These are phyloP conservation scores for Barnettozyma salicaria DNA, from an alignment of 805 yeast genomes.

Conservation along the genomic window DNA sequence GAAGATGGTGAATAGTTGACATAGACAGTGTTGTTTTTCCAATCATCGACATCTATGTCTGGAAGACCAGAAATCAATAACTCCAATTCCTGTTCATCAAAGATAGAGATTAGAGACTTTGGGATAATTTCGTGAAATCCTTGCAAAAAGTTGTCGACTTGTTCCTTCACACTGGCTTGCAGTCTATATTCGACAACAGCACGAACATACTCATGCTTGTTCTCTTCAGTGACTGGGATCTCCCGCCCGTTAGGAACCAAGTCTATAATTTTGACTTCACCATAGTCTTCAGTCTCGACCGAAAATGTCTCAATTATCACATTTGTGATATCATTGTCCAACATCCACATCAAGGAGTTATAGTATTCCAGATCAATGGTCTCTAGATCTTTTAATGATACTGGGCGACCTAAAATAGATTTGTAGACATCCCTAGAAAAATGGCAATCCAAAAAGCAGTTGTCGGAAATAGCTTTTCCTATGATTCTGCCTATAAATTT, in stretches of 20 bases:
- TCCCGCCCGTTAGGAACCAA: slow-evolving; percentile 76
- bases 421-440: slow-evolving; percentile 94
- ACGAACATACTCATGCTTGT: slow-evolving; percentile 84
- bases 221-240: slow-evolving; percentile 82
- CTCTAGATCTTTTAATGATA: slow-evolving; percentile 89
- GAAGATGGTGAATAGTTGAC: slow-evolving; percentile 78
- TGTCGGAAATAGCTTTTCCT: slow-evolving; percentile 90
- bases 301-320: slow-evolving; percentile 92
- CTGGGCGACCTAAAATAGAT: slow-evolving; percentile 69
- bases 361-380: slow-evolving; percentile 87
- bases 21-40: slow-evolving; percentile 83
- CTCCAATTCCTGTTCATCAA: slow-evolving; percentile 94
- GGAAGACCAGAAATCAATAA: slow-evolving; percentile 91
- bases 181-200: slow-evolving; percentile 82
- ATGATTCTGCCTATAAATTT: slow-evolving; percentile 90
- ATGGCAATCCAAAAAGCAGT: slow-evolving; percentile 84
- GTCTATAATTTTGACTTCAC: slow-evolving; percentile 80
- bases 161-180: slow-evolving; percentile 77
- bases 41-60: slow-evolving; percentile 91
- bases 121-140: slow-evolving; percentile 93
- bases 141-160: slow-evolving; percentile 73
- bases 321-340: slow-evolving; percentile 94
- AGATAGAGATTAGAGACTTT: slow-evolving; percentile 72
- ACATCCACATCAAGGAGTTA: slow-evolving; percentile 91
- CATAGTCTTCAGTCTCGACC: slow-evolving; percentile 89